A percentile compares a stretch with the other conserved stretches of the same genome.
phyloP scores from a whole-genome alignment of 73 alveolate species.

The Symbiodinium natans region DNA sequence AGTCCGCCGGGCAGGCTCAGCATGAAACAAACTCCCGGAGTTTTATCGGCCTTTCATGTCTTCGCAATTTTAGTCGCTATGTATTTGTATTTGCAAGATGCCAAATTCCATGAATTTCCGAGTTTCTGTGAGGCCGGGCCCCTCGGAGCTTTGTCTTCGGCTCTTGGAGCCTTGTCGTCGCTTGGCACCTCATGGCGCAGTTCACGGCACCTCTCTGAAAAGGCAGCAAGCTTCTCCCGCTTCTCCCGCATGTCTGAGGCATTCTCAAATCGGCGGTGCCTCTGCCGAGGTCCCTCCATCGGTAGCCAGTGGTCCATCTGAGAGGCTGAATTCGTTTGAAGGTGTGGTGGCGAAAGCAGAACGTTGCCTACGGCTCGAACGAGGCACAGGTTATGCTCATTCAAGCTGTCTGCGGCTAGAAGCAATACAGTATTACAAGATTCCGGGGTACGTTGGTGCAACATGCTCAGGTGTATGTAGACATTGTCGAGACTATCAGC shows the following conservation, averaged over 20 bases:
- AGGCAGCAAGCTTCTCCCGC: too few relatives aligned
- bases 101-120: background rate
- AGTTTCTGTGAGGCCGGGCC: slow-evolving; percentile 56
- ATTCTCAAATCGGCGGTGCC: slow-evolving; percentile 72
- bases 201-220: background rate
- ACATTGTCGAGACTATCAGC: slow-evolving; percentile 78
- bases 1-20: slow-evolving; percentile 75
- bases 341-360: slow-evolving; percentile 94
- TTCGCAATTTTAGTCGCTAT: background rate
- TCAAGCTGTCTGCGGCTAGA: background rate
- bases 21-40: background rate
- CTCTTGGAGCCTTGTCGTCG: slow-evolving; percentile 66
- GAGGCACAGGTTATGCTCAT: slow-evolving; percentile 21
- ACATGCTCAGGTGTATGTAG: slow-evolving; percentile 46
- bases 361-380: slow-evolving; percentile 81
- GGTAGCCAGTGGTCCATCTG: background rate
- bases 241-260: slow-evolving; percentile 6
- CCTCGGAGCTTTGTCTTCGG: slow-evolving; percentile 67
- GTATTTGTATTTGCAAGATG: too few relatives aligned
- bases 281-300: slow-evolving; percentile 58
- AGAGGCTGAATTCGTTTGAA: background rate
- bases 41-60: background rate
- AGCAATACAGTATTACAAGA: too few relatives aligned
- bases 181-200: background rate
- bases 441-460: too few relatives aligned